These are phyloP conservation scores for Acacia melanoxylon DNA, from an alignment of 306 rosid genomes.

Conservation along the genomic window DNA sequence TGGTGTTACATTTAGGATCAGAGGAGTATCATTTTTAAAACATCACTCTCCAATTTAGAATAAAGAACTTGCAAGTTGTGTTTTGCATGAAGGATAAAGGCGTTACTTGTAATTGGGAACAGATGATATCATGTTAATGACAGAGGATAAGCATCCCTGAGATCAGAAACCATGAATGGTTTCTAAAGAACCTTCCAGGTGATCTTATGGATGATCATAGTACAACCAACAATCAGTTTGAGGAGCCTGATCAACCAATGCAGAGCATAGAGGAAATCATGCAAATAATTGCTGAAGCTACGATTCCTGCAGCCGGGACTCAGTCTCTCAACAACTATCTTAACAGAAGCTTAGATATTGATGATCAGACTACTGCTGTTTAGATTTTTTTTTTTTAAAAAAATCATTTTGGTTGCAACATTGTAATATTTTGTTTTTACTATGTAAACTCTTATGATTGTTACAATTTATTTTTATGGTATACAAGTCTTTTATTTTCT, in stretches of 20 bases:
- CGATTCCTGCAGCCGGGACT: slow-evolving; percentile 77
- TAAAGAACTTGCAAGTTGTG: not conserved
- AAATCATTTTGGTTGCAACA: too few relatives aligned
- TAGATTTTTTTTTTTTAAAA: too few relatives aligned
- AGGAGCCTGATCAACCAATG: slow-evolving; percentile 87
- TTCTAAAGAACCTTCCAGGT: slow-evolving; percentile 82
- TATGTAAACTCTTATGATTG: too few relatives aligned
- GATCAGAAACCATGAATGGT: slow-evolving; percentile 91
- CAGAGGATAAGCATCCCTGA: slow-evolving; percentile 93
- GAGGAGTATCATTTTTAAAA: not conserved
- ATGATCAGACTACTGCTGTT: too few relatives aligned
- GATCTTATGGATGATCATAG: slow-evolving; percentile 70
- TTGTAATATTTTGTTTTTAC: too few relatives aligned
- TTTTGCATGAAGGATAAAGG: slow-evolving; percentile 4
- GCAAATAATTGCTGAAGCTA: slow-evolving; percentile 87
- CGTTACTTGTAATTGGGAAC: slow-evolving; percentile 26
- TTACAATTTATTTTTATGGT: too few relatives aligned
- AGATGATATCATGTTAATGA: slow-evolving; percentile 6
- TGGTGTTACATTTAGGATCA: too few relatives aligned
- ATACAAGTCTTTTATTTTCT: too few relatives aligned
- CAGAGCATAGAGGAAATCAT: slow-evolving; percentile 85
- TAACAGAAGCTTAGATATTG: slow-evolving; percentile 82
- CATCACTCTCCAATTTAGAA: not conserved
- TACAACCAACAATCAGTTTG: slow-evolving; percentile 51
- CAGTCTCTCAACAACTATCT: slow-evolving; percentile 68